Evolutionary conservation across 805 yeast species (phyloP).

Genomic region (Starmerella asiatica): DNA sequence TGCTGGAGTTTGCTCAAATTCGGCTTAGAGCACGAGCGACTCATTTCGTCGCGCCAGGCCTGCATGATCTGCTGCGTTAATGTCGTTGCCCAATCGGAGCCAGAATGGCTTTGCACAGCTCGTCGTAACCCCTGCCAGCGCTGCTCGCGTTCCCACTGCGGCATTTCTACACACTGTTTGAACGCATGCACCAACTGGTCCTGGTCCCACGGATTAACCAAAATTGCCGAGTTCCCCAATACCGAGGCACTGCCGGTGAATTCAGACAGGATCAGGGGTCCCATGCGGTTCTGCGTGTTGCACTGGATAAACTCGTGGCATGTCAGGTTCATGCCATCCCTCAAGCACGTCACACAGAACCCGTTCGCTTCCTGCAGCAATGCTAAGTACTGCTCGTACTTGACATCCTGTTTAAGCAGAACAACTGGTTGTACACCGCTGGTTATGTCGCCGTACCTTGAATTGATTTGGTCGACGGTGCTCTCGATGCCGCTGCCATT

Average conservation of each 20-base stretch:
- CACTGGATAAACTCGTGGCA: slow-evolving; percentile 88
- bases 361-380: slow-evolving; percentile 72
- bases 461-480: slow-evolving; percentile 75
- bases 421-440: slow-evolving; percentile 67
- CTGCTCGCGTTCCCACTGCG: slow-evolving; percentile 38
- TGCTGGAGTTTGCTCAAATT: slow-evolving; percentile 7
- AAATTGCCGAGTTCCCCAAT: slow-evolving; percentile 48
- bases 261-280: slow-evolving; percentile 79
- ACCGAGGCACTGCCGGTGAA: slow-evolving; percentile 89
- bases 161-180: slow-evolving; percentile 51
- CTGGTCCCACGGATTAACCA: slow-evolving; percentile 87
- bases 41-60: slow-evolving; percentile 40
- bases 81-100: slow-evolving; percentile 56
- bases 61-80: slow-evolving; percentile 42
- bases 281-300: slow-evolving; percentile 33
- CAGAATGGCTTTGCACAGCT: slow-evolving; percentile 53
- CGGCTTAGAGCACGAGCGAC: slow-evolving; percentile 22
- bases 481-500: slow-evolving; percentile 44
- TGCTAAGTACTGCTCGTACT: slow-evolving; percentile 79
- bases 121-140: slow-evolving; percentile 52
- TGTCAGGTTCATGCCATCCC: slow-evolving; percentile 95
- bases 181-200: slow-evolving; percentile 52
- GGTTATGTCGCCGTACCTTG: slow-evolving; percentile 55
- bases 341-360: slow-evolving; percentile 76
- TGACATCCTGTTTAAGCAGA: slow-evolving; percentile 74